Evolutionary conservation across 441 rosid genomes (phyloP).

Genomic region (Raphanus hybrid): DNA sequence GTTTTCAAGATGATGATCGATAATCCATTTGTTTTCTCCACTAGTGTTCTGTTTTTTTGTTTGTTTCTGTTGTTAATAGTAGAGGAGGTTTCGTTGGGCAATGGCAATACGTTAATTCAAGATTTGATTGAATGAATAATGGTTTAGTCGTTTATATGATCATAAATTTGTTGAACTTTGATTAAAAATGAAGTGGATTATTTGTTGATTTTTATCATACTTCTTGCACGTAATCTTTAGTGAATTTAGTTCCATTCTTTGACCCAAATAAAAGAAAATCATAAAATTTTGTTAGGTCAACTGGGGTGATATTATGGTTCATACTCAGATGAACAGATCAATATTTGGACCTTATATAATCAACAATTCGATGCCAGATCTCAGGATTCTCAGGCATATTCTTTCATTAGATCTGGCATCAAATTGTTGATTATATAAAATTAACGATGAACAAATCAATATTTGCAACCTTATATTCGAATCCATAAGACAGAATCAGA

Average conservation of each 20-base stretch:
- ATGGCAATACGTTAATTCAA: not conserved
- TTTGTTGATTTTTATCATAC: not conserved
- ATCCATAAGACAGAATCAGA: too few species aligned
- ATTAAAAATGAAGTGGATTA: not conserved
- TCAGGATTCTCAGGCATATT: too few species aligned
- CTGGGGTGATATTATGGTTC: not conserved
- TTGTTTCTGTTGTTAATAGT: not conserved
- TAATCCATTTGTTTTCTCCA: not conserved
- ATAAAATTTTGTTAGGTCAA: not conserved
- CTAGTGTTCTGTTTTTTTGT: not conserved
- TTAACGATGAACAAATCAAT: too few species aligned
- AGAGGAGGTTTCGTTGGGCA: not conserved
- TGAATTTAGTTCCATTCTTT: not conserved
- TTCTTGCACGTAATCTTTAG: not conserved
- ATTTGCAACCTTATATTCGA: too few species aligned
- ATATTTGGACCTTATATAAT: too few species aligned
- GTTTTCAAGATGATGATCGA: slow-evolving; percentile 43
- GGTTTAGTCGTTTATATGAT: not conserved
- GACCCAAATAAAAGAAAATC: not conserved
- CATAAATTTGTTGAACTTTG: not conserved
- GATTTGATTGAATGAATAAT: not conserved
- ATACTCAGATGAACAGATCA: too few species aligned
- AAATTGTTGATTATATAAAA: too few species aligned
- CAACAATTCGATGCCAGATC: too few species aligned
- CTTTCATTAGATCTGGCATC: too few species aligned